These are phyloP conservation scores for Aspergillaceae sp. DNA, from an alignment of 2,329 filamentous ascomycete genomes.

Conservation along the genomic window DNA sequence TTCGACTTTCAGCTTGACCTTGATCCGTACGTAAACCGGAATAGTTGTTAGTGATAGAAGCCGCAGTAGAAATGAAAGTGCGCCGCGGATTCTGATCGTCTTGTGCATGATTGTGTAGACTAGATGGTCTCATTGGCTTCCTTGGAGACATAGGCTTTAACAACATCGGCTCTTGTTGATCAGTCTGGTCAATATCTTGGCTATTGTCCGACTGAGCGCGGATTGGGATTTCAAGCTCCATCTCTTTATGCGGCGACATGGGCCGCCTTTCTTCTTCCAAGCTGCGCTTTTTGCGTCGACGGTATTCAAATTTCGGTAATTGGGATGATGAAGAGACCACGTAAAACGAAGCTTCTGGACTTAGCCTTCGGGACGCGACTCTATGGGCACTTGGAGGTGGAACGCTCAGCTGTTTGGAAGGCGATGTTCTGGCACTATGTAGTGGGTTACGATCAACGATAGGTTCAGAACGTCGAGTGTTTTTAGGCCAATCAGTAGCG, in stretches of 20 bases:
- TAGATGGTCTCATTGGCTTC: not conserved
- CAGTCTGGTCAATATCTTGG: not conserved
- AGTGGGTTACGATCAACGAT: not conserved
- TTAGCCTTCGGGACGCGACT: not conserved
- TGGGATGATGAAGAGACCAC: slow-evolving; percentile 30
- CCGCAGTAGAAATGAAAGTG: slow-evolving; percentile 7
- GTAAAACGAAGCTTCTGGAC: slow-evolving; percentile 16
- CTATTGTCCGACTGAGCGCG: not conserved
- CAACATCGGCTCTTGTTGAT: not conserved
- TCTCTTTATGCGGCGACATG: slow-evolving; percentile 2
- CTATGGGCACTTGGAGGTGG: not conserved
- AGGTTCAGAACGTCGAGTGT: not conserved
- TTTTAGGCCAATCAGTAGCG: not conserved
- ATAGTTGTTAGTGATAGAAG: slow-evolving; percentile 10
- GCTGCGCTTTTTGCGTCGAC: slow-evolving; percentile 12
- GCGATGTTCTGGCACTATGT: not conserved
- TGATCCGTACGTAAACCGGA: slow-evolving; percentile 6
- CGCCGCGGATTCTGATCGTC: slow-evolving; percentile 1
- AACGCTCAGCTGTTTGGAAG: not conserved
- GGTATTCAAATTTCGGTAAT: slow-evolving; percentile 33
- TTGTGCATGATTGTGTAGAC: not conserved
- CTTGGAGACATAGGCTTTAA: not conserved
- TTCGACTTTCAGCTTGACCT: slow-evolving; percentile 2
- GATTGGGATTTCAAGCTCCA: no score
- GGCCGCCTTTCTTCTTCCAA: slow-evolving; percentile 5